A percentile compares a stretch with the other conserved stretches of the same genome.
Conservation (phyloP, 2,329 filamentous ascomycete genomes). For the Phyllosticta ampelicida region DNA sequence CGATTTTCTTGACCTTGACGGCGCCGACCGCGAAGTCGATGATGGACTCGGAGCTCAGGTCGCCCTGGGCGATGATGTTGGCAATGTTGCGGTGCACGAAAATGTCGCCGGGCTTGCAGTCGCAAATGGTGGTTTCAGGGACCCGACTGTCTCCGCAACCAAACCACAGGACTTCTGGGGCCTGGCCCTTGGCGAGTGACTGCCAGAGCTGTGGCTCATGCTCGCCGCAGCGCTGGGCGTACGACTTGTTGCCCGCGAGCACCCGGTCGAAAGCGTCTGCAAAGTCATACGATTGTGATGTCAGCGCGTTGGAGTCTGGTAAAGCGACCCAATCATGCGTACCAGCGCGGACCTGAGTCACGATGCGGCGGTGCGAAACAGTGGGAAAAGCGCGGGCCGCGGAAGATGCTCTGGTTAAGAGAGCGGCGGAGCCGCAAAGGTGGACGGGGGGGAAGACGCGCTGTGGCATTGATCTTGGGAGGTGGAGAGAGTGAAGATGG, state of each 20-base stretch:
- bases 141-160: conserved; percentile 80
- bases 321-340: conserved; percentile 5
- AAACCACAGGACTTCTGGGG: conserved; percentile 64
- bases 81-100: conserved; percentile 89
- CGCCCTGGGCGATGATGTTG: conserved; percentile 65
- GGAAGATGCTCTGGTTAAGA: not conserved
- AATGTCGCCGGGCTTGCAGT: conserved; percentile 69
- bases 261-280: conserved; percentile 50
- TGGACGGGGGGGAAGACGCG: not conserved
- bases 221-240: conserved; percentile 54
- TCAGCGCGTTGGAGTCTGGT: not conserved
- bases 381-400: conserved; percentile 5
- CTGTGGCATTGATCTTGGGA: not conserved
- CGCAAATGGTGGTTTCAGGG: conserved; percentile 71
- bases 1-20: conserved; percentile 55
- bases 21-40: conserved; percentile 69
- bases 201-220: conserved; percentile 63
- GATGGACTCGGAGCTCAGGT: conserved; percentile 64
- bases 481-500: not conserved
- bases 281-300: conserved; percentile 10
- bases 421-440: conserved; percentile 6
- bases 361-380: conserved; percentile 1
- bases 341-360: conserved; percentile 4
- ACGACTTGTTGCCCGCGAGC: conserved; percentile 58
- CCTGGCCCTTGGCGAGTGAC: conserved; percentile 55